These are phyloP conservation scores for Handroanthus guayacan DNA, from an alignment of 257 asterid genomes.

Conservation along the genomic window DNA sequence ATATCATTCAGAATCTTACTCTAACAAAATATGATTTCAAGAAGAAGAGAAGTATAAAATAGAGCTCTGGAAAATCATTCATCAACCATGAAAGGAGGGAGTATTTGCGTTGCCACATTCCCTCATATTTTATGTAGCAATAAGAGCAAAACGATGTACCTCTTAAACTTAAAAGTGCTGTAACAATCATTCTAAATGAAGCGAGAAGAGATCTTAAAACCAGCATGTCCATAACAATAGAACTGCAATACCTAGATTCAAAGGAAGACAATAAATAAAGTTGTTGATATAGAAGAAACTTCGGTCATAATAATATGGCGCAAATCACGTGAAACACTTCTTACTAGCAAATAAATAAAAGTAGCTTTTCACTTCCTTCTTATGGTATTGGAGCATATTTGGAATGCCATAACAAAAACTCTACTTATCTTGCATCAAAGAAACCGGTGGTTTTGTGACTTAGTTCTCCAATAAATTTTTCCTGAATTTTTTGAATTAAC, in stretches of 20 bases:
- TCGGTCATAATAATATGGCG: background rate
- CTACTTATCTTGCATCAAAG: background rate
- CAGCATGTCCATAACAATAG: background rate
- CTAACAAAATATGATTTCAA: slow-evolving; percentile 16
- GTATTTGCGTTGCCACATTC: background rate
- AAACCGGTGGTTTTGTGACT: background rate
- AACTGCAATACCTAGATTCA: background rate
- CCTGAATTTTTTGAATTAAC: background rate
- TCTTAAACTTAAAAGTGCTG: background rate
- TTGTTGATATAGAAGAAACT: background rate
- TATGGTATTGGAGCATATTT: background rate
- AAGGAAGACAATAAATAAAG: background rate
- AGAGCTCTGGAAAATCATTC: background rate
- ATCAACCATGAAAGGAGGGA: background rate
- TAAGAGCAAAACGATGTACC: background rate
- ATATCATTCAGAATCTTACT: slow-evolving; percentile 22
- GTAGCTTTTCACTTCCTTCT: background rate
- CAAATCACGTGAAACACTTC: background rate
- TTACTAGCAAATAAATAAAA: background rate
- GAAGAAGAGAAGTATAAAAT: background rate
- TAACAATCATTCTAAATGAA: background rate
- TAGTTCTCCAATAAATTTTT: background rate
- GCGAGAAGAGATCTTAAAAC: background rate
- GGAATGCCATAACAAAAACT: background rate
- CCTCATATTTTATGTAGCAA: slow-evolving; percentile 2